These are phyloP conservation scores for Ceratopteris richardii DNA, from an alignment of 75 land plant genomes.

Conservation along the genomic window DNA sequence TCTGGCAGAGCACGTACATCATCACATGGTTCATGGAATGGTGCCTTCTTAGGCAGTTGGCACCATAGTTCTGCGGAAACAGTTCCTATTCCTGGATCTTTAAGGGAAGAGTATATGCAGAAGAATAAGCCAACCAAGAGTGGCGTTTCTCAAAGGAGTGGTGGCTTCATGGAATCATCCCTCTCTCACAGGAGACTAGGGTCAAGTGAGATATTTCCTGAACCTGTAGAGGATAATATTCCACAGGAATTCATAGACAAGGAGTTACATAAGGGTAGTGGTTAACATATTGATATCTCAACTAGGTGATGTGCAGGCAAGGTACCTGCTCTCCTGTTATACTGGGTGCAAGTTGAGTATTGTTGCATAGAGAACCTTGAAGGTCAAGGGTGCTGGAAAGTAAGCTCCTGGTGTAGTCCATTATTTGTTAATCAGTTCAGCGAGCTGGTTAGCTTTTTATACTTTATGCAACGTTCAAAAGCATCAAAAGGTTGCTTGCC, in stretches of 20 bases:
- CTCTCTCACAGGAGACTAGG: constrained; percentile 30
- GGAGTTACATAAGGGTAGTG: constrained; percentile 9
- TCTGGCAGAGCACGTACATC: constrained; percentile 70
- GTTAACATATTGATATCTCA: background rate
- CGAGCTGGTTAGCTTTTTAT: no score
- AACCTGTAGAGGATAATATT: constrained; percentile 34
- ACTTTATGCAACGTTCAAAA: no score
- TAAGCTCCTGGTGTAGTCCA: no score
- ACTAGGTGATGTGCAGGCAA: no score
- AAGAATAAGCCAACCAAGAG: constrained; percentile 31
- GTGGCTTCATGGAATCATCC: constrained; percentile 13
- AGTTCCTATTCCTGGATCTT: constrained; percentile 27
- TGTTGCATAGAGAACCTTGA: no score
- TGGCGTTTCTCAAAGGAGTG: constrained; percentile 26
- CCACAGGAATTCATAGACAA: constrained; percentile 6
- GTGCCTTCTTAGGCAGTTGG: constrained; percentile 89
- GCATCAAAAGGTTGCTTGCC: no score
- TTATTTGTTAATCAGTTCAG: no score
- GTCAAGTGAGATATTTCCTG: constrained; percentile 57
- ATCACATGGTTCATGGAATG: constrained; percentile 92
- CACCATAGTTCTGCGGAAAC: constrained; percentile 68
- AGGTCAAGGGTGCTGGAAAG: no score
- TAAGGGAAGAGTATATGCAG: constrained; percentile 39
- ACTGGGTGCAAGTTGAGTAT: no score
- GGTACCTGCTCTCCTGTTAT: no score